Percentiles rank a stretch among this genome's conserved stretches.
phyloP scores from a whole-genome alignment of 306 rosid species.

The Abrus pulchellus region DNA sequence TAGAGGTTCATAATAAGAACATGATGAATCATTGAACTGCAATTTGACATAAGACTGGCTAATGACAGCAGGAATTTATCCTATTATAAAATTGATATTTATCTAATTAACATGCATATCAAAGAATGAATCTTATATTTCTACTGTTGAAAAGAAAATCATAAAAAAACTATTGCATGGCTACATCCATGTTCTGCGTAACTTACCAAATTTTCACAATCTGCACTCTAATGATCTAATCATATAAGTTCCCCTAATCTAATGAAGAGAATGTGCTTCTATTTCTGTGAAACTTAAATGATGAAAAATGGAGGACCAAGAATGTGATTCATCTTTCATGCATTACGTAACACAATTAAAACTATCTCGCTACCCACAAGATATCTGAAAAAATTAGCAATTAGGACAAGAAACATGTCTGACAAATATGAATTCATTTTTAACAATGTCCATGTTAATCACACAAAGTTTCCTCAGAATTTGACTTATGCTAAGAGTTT shows the following conservation, averaged over 20 bases:
- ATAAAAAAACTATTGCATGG: slow-evolving; percentile 13
- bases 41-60: slow-evolving; percentile 10
- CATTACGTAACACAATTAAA: slow-evolving; percentile 1
- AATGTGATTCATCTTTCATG: slow-evolving; percentile 24
- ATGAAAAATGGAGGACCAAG: background rate
- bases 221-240: background rate
- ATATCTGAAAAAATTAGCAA: background rate
- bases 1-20: slow-evolving; percentile 10
- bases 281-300: background rate
- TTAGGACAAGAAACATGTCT: background rate
- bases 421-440: slow-evolving; percentile 5
- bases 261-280: slow-evolving; percentile 20
- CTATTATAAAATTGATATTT: slow-evolving; percentile 5
- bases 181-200: slow-evolving; percentile 5
- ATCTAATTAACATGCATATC: slow-evolving; percentile 3
- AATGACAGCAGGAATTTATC: slow-evolving; percentile 28
- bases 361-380: background rate
- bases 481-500: slow-evolving; percentile 19
- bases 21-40: slow-evolving; percentile 32
- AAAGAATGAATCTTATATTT: slow-evolving; percentile 23
- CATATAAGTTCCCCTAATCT: background rate
- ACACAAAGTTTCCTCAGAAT: background rate
- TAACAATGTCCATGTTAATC: background rate
- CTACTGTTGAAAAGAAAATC: slow-evolving; percentile 5
- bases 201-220: background rate